phyloP scores from a whole-genome alignment of 2,329 filamentous ascomycete genomes.

The Penicillium sp. region DNA sequence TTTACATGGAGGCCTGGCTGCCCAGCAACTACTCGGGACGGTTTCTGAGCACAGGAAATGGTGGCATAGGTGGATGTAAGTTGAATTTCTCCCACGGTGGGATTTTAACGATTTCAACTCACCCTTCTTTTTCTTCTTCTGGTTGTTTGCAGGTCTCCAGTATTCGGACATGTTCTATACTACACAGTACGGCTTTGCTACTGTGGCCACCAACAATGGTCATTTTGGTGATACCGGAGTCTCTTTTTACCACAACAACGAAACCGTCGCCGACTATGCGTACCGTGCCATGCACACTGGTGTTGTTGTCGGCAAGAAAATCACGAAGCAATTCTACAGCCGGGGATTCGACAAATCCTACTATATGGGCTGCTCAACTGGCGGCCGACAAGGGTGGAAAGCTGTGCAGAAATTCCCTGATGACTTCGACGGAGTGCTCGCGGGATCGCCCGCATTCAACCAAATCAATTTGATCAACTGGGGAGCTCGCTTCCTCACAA shows the following conservation, averaged over 20 bases:
- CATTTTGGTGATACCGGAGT: constrained; percentile 35
- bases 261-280: constrained; percentile 35
- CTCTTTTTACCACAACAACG: constrained; percentile 23
- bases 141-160: constrained; percentile 10
- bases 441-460: constrained; percentile 37
- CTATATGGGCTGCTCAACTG: constrained; percentile 52
- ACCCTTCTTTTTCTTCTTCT: background rate
- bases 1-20: constrained; percentile 40
- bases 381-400: constrained; percentile 54
- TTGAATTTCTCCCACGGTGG: background rate
- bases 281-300: constrained; percentile 45
- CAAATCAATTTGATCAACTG: constrained; percentile 39
- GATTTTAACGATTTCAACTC: background rate
- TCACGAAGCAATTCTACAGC: constrained; percentile 47
- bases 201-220: constrained; percentile 43
- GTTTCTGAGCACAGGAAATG: constrained; percentile 45
- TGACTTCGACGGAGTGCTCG: constrained; percentile 49
- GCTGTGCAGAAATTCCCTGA: constrained; percentile 49
- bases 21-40: constrained; percentile 41
- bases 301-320: constrained; percentile 43
- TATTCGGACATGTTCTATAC: constrained; percentile 3
- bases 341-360: constrained; percentile 37
- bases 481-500: constrained; percentile 33
- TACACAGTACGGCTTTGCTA: constrained; percentile 32
- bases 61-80: constrained; percentile 42